Conservation (phyloP, 345 rosid genomes). For the Pistacia atlantica region DNA sequence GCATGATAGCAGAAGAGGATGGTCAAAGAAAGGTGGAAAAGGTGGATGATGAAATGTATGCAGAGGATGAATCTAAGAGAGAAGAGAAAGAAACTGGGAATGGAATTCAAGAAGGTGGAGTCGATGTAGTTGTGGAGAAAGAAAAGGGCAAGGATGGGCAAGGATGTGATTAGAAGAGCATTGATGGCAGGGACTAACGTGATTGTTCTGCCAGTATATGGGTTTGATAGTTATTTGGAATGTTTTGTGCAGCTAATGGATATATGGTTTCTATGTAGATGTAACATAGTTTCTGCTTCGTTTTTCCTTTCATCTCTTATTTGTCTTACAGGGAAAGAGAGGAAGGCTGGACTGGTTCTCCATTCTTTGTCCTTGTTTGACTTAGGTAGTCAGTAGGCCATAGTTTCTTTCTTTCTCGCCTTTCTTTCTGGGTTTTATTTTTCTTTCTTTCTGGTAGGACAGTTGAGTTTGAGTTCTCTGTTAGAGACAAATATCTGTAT, state of each 20-base stretch:
- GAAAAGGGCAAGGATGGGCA: neutral
- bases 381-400: conserved; percentile 22
- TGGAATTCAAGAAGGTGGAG: neutral
- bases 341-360: conserved; percentile 6
- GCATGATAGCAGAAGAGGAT: conserved; percentile 8
- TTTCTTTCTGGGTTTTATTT: neutral
- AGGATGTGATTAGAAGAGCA: conserved; percentile 16
- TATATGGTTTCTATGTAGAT: conserved; percentile 15
- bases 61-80: conserved; percentile 18
- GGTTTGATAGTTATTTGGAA: conserved; percentile 21
- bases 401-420: neutral
- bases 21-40: conserved; percentile 22
- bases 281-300: conserved; percentile 7
- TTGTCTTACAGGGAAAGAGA: conserved; percentile 14
- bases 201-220: conserved; percentile 25
- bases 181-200: conserved; percentile 25
- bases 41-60: conserved; percentile 12
- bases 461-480: conserved; percentile 2
- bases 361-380: conserved; percentile 15
- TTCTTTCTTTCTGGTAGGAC: neutral
- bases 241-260: conserved; percentile 21
- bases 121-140: neutral
- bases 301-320: neutral
- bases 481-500: conserved; percentile 19
- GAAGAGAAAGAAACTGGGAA: conserved; percentile 8